Evolutionary conservation across 164 flowering plant genomes (phyloP).

Genomic region (Berberis thunbergii): DNA sequence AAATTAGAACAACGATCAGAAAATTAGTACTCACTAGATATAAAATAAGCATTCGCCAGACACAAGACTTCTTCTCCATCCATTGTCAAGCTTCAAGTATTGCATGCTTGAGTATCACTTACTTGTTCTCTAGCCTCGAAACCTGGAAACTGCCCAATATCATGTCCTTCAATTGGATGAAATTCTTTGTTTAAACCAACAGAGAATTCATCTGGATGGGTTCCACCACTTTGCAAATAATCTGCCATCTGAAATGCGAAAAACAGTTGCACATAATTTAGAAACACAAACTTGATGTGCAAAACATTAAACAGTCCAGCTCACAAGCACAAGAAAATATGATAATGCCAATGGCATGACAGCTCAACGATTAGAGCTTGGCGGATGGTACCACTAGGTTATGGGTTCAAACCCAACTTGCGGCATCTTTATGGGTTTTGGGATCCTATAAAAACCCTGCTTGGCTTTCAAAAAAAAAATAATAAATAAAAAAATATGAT

Average conservation of each 20-base stretch:
- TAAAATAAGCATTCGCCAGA: too few species aligned
- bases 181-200: slow-evolving; percentile 70
- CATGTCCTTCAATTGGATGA: slow-evolving; percentile 59
- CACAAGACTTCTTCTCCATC: too few species aligned
- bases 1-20: too few species aligned
- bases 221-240: slow-evolving; percentile 49
- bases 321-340: background rate
- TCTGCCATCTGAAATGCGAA: slow-evolving; percentile 67
- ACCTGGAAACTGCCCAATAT: slow-evolving; percentile 90
- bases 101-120: slow-evolving; percentile 10
- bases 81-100: background rate
- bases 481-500: too few species aligned
- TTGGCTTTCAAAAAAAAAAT: too few species aligned
- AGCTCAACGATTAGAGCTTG: too few species aligned
- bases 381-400: too few species aligned
- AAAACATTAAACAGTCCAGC: background rate
- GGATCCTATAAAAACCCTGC: too few species aligned
- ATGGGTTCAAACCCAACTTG: too few species aligned
- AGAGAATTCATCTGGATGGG: slow-evolving; percentile 57
- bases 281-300: background rate
- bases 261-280: slow-evolving; percentile 3
- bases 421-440: too few species aligned
- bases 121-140: slow-evolving; percentile 24
- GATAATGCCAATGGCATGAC: background rate
- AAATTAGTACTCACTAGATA: too few species aligned